Evolutionary conservation across 257 asterid species (phyloP).

Genomic region (Leptodermis oblonga): DNA sequence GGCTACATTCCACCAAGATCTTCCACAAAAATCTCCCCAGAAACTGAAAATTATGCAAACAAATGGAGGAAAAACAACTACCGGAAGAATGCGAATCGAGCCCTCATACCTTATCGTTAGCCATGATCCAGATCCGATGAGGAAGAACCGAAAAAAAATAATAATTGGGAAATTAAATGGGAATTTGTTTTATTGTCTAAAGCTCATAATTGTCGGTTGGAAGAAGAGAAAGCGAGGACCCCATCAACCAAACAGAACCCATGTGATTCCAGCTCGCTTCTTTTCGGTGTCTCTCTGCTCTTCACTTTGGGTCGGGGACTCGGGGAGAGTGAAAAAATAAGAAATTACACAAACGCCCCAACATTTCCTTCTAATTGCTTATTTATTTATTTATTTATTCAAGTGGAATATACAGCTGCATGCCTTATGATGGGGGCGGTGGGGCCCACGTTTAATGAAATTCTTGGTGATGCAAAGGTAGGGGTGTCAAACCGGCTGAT

Average conservation of each 20-base stretch:
- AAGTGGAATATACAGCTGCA: too few relatives aligned
- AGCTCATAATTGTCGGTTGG: conserved; percentile 60
- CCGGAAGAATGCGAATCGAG: conserved; percentile 5
- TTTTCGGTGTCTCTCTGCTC: conserved; percentile 15
- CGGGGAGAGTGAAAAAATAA: neutral
- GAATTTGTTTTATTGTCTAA: conserved; percentile 31
- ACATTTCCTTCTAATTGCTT: neutral
- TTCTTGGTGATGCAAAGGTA: too few relatives aligned
- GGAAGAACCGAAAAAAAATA: conserved; percentile 18
- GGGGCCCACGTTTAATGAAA: neutral
- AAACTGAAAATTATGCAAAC: conserved; percentile 12
- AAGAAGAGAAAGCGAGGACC: conserved; percentile 41
- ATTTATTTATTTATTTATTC: too few relatives aligned
- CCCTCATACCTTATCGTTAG: conserved; percentile 21
- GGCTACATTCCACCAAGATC: conserved; percentile 31
- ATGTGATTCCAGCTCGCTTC: conserved; percentile 61
- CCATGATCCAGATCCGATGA: conserved; percentile 19
- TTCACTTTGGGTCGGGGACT: neutral
- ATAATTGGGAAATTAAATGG: conserved; percentile 14
- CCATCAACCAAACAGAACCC: conserved; percentile 62
- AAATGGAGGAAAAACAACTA: neutral
- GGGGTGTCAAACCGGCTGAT: too few relatives aligned
- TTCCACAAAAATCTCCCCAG: conserved; percentile 31
- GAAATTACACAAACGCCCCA: neutral
- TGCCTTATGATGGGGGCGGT: conserved; percentile 6